Percentiles rank a stretch among this genome's conserved stretches.
Evolutionary conservation across 23 red algal genomes (phyloP).

Genomic region (Cyanidium caldarium): DNA sequence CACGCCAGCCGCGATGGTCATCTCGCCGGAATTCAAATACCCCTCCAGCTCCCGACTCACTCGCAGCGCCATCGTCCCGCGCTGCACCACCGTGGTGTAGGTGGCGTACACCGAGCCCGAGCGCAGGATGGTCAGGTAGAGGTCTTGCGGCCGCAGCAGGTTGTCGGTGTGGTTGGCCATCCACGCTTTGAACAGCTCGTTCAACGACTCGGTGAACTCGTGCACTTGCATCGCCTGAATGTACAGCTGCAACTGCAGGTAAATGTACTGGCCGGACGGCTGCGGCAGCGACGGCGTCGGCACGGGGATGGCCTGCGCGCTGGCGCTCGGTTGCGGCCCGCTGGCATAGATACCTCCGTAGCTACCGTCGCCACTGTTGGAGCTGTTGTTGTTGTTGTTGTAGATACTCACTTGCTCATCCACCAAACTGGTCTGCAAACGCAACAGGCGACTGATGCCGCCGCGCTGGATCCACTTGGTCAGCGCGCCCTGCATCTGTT

Average conservation of each 20-base stretch:
- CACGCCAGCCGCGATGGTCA: neutral
- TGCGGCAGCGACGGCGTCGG: neutral
- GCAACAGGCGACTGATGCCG: neutral
- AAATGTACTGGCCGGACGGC: neutral
- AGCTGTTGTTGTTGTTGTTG: too few species aligned
- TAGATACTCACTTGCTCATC: neutral
- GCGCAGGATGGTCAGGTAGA: neutral
- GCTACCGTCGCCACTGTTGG: neutral
- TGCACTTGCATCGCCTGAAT: neutral
- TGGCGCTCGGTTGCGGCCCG: neutral
- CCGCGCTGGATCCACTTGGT: neutral
- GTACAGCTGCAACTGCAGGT: neutral
- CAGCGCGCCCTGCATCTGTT: neutral
- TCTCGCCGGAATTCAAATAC: neutral
- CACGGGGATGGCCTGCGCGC: neutral
- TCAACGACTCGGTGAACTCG: neutral
- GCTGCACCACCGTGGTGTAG: neutral
- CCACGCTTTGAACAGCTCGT: neutral
- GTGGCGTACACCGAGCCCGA: neutral
- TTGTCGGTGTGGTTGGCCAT: neutral
- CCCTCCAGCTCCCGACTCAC: neutral
- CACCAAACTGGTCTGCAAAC: neutral
- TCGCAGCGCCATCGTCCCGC: neutral
- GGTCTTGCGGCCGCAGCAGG: neutral
- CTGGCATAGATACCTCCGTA: neutral